phyloP scores from a whole-genome alignment of 176 grass and related monocot genomes.

The Rhynchospora pubera region DNA sequence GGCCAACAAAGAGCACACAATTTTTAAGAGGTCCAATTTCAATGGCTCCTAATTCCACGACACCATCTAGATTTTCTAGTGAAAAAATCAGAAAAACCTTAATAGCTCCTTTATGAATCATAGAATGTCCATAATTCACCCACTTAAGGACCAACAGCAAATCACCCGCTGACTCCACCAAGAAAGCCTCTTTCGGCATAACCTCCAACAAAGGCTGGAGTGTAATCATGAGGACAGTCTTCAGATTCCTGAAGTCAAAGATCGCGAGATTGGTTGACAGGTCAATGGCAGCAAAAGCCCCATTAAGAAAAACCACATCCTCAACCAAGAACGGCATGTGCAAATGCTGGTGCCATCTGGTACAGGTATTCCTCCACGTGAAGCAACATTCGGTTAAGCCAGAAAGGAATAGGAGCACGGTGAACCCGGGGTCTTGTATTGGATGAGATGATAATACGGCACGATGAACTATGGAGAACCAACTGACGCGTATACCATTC shows the following conservation, averaged over 20 bases:
- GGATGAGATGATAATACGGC: not conserved
- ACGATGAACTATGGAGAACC: not conserved
- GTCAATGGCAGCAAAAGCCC: not conserved
- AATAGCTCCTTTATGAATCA: not conserved
- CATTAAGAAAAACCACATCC: not conserved
- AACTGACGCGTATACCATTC: not conserved
- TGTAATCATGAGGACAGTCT: not conserved
- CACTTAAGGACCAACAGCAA: not conserved
- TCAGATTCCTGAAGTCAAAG: not conserved
- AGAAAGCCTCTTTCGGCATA: not conserved
- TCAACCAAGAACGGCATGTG: not conserved
- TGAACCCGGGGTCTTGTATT: not conserved
- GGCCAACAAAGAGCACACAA: not conserved
- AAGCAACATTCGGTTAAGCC: not conserved
- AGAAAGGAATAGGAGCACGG: not conserved
- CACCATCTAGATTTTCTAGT: not conserved
- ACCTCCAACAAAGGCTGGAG: not conserved
- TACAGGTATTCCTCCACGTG: not conserved
- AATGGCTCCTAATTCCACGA: not conserved
- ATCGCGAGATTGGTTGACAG: not conserved
- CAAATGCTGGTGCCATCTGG: not conserved
- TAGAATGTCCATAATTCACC: not conserved
- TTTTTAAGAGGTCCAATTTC: not conserved
- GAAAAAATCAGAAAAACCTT: not conserved
- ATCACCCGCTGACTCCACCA: not conserved